phyloP scores from a whole-genome alignment of 2,329 filamentous ascomycete species.

The Iodosphaeria phyllophila region DNA sequence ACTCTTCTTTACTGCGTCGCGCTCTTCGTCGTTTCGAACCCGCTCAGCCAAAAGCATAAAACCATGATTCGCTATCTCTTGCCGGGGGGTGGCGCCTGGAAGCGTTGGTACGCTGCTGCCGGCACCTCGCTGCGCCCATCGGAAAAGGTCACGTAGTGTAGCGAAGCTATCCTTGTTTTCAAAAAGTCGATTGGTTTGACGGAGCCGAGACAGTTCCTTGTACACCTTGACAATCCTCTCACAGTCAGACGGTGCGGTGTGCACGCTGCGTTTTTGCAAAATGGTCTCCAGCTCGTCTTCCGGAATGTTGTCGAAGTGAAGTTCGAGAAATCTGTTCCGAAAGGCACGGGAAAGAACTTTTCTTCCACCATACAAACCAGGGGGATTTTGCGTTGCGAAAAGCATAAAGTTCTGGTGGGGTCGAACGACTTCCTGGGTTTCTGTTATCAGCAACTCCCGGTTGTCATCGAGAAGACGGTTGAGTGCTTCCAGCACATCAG shows the following conservation, averaged over 20 bases:
- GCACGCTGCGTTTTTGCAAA: slow-evolving; percentile 69
- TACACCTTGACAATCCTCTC: slow-evolving; percentile 85
- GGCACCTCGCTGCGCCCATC: slow-evolving; percentile 77
- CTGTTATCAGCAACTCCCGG: slow-evolving; percentile 81
- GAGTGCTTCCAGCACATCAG: slow-evolving; percentile 87
- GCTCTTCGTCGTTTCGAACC: slow-evolving; percentile 79
- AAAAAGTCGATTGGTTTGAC: slow-evolving; percentile 81
- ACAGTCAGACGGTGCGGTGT: slow-evolving; percentile 78
- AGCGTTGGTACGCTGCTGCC: slow-evolving; percentile 33
- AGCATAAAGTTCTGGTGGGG: slow-evolving; percentile 95
- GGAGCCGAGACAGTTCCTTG: slow-evolving; percentile 71
- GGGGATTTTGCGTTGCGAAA: slow-evolving; percentile 94
- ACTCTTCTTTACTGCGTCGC: slow-evolving; percentile 63
- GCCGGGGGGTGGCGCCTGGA: slow-evolving; percentile 19
- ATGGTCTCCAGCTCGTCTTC: slow-evolving; percentile 88
- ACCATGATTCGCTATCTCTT: slow-evolving; percentile 78
- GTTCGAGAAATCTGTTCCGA: slow-evolving; percentile 86
- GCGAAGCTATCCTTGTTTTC: slow-evolving; percentile 97
- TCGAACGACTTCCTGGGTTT: slow-evolving; percentile 84
- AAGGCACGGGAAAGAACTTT: slow-evolving; percentile 91
- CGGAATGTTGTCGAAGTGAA: slow-evolving; percentile 96
- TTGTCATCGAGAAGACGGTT: slow-evolving; percentile 96
- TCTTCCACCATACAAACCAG: slow-evolving; percentile 83
- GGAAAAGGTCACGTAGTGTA: slow-evolving; percentile 84
- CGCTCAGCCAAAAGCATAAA: slow-evolving; percentile 94